phyloP scores from a whole-genome alignment of 192 early-diverging fungal genomes.

The Rhizoclosmatium globosum region DNA sequence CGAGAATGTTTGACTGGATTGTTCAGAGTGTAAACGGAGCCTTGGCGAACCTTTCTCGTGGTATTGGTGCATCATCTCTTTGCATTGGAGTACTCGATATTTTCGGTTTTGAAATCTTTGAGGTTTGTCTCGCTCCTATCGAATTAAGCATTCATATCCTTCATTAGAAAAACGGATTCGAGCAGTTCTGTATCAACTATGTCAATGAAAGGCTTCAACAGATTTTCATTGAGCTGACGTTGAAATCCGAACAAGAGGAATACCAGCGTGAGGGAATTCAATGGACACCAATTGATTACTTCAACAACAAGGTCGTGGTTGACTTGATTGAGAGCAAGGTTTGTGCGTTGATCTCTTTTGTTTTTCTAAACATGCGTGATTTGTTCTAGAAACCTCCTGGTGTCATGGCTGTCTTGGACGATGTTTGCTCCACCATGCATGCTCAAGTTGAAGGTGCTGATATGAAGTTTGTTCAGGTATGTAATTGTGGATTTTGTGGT shows the following conservation, averaged over 20 bases:
- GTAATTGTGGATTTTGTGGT: not conserved
- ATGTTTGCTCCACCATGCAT: slow-evolving; percentile 97
- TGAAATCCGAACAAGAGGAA: slow-evolving; percentile 99
- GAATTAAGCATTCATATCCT: slow-evolving; percentile 8
- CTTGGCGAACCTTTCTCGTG: slow-evolving; percentile 58
- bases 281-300: slow-evolving; percentile 99
- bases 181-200: slow-evolving; percentile 99
- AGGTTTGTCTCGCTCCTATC: not conserved
- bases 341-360: not conserved
- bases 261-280: slow-evolving; percentile 95
- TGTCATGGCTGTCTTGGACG: slow-evolving; percentile 86
- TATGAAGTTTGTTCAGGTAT: slow-evolving; percentile 57
- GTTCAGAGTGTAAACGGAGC: slow-evolving; percentile 90
- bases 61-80: slow-evolving; percentile 60
- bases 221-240: slow-evolving; percentile 98
- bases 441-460: slow-evolving; percentile 76
- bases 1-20: slow-evolving; percentile 98
- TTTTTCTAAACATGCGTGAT: not conserved
- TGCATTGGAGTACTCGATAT: slow-evolving; percentile 96
- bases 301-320: slow-evolving; percentile 99
- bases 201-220: slow-evolving; percentile 98
- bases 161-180: slow-evolving; percentile 51
- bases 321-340: slow-evolving; percentile 95
- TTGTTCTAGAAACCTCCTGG: slow-evolving; percentile 83
- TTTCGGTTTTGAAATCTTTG: slow-evolving; percentile 90